phyloP scores from a whole-genome alignment of 2,329 filamentous ascomycete species.

The Aspergillus fijiensis region DNA sequence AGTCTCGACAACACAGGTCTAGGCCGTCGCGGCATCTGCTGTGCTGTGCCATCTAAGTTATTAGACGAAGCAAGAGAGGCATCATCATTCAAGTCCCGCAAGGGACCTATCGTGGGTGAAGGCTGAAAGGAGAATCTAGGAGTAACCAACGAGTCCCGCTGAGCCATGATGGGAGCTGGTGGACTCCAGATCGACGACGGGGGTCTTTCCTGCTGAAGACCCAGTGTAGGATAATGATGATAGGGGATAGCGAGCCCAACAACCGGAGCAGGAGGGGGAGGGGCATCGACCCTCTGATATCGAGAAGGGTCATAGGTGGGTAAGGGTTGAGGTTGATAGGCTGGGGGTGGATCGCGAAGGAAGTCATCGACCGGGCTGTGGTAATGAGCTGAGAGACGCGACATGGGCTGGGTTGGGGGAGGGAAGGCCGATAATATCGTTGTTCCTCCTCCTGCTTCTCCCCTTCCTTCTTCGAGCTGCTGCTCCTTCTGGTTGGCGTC shows the following conservation, averaged over 20 bases:
- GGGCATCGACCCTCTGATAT: slow-evolving; percentile 21
- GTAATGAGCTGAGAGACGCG: background rate
- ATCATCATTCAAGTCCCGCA: background rate
- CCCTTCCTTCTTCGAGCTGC: background rate
- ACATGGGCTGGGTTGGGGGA: background rate
- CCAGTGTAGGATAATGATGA: background rate
- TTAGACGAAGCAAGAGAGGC: background rate
- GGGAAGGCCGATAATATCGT: background rate
- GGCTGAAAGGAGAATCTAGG: background rate
- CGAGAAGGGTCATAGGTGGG: slow-evolving; percentile 38
- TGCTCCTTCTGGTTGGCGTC: background rate
- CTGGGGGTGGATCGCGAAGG: slow-evolving; percentile 23
- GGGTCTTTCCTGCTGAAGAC: background rate
- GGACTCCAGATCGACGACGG: background rate
- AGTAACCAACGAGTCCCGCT: background rate
- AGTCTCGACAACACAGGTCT: slow-evolving; percentile 38
- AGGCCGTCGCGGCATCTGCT: slow-evolving; percentile 23
- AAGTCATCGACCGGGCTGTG: background rate
- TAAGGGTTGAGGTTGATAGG: slow-evolving; percentile 28
- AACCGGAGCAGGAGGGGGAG: background rate
- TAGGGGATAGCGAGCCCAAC: slow-evolving; percentile 4
- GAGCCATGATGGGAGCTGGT: background rate
- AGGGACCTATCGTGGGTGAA: background rate
- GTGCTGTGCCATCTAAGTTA: background rate
- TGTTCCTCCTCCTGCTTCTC: background rate